These are phyloP conservation scores for Penicillium samsonianum DNA, from an alignment of 495 filamentous ascomycete species.

Conservation along the genomic window DNA sequence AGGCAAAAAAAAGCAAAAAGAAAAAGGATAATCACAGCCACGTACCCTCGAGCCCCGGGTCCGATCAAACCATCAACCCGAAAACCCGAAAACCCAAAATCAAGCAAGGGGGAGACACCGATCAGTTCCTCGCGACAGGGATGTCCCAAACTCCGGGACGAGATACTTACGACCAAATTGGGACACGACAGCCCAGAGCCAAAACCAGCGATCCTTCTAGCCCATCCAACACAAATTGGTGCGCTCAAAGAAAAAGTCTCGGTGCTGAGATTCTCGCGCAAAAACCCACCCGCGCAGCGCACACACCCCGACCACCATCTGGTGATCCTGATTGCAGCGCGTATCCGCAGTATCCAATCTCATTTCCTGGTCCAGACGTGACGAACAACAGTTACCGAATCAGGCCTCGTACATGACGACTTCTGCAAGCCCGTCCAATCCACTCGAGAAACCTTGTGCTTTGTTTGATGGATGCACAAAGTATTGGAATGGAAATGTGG, in stretches of 20 bases:
- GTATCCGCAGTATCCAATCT: not conserved
- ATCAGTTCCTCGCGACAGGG: not conserved
- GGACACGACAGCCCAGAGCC: not conserved
- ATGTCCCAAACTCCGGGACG: not conserved
- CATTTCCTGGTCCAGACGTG: not conserved
- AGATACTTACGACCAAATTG: not conserved
- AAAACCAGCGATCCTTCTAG: not conserved
- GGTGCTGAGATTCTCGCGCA: not conserved
- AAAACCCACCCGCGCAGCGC: not conserved
- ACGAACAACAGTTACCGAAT: not conserved
- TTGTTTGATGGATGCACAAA: not conserved
- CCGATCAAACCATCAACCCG: constrained; percentile 13
- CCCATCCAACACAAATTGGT: not conserved
- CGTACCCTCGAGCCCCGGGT: constrained; percentile 12
- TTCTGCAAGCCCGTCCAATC: not conserved
- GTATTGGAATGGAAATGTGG: not conserved
- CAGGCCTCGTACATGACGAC: not conserved
- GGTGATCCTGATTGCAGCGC: not conserved
- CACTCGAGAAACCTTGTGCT: not conserved
- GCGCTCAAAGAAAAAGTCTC: not conserved
- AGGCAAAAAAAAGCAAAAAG: constrained; percentile 4
- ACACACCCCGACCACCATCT: not conserved
- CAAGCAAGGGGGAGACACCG: constrained; percentile 21
- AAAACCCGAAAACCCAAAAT: too few relatives aligned
- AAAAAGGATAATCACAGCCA: constrained; percentile 8